Evolutionary conservation across 768 basidiomycete species (phyloP), one percentile per base, ranked within the genome.

Genomic region (Termitomyces sp.): DNA sequence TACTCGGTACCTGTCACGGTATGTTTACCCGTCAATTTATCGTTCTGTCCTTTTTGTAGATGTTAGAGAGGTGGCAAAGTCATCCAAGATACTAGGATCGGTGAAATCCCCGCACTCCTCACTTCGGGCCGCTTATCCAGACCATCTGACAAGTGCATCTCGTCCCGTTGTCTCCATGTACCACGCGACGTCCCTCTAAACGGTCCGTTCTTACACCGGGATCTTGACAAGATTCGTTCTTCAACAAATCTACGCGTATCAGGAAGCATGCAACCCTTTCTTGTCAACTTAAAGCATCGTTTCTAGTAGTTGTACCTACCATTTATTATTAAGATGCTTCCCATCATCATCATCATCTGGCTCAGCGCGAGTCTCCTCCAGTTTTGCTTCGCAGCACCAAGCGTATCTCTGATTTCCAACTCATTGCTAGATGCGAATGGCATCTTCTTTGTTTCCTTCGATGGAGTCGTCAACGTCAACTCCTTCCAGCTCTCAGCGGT

Each of bases 41-140:
- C n/a, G n/a, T n/a, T n/a, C n/a, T n/a, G n/a, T n/a, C n/a, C n/a
- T n/a, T n/a, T n/a, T n/a, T n/a, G n/a, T n/a, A n/a, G n/a, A n/a
- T n/a, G n/a, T n/a, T 18, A 99, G 75, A 1, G 89, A 88, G 16
- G 75, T 69, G 48, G 85, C 83, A 66, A 99, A 95, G 64, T 94
- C 92, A 58, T 91, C 87, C n/a, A 99, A 78, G 57, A 99, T 94
- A 26, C 81, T 80, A 28, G 86, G 88, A 66, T 95, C 88, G 5
- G 83, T 80, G 68, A 99, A 41, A 18, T 20, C 9, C 38, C 20
- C 40, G 8, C 38, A 26, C n/a, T 22, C 20, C 18, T 33, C 28
- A 20, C 22, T 14, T 33, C 56, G 56, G 56, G 13, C 56, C 56
- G 56, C 26, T 20, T 26, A 22, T 41, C 13, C 8, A 47, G 61